Percentiles rank a stretch among this genome's conserved stretches.
These are phyloP conservation scores for Beauveria medogensis DNA, from an alignment of 2,329 filamentous ascomycete species.

Conservation along the genomic window DNA sequence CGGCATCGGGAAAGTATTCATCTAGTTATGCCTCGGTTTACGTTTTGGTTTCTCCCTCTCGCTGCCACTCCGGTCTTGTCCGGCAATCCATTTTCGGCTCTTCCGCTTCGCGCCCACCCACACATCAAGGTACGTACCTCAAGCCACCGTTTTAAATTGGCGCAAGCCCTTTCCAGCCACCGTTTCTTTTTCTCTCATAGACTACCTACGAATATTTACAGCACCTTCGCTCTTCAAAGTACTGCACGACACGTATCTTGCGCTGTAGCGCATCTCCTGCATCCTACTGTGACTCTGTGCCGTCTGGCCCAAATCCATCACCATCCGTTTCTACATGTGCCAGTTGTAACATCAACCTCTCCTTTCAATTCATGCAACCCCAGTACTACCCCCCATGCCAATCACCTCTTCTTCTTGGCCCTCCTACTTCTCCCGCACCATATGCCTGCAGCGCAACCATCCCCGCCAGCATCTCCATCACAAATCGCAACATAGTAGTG, in stretches of 20 bases:
- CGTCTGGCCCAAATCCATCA: background rate
- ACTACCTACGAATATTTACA: background rate
- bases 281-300: background rate
- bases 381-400: background rate
- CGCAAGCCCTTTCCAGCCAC: background rate
- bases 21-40: background rate
- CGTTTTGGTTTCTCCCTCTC: background rate
- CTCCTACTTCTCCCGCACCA: background rate
- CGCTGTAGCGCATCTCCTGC: background rate
- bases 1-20: too few relatives aligned
- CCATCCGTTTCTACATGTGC: background rate
- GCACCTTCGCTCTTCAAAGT: too few relatives aligned
- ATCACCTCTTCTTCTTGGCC: background rate
- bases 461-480: background rate
- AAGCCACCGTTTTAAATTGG: slow-evolving; percentile 8
- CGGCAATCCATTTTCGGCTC: slow-evolving; percentile 9
- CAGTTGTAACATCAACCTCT: background rate
- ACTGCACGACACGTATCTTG: too few relatives aligned
- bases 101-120: background rate
- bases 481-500: background rate
- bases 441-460: background rate
- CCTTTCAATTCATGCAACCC: background rate
- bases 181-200: background rate
- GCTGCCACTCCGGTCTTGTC: background rate
- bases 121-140: background rate